phyloP scores from a whole-genome alignment of 2,329 filamentous ascomycete species.

The Escovopsis sp. region DNA sequence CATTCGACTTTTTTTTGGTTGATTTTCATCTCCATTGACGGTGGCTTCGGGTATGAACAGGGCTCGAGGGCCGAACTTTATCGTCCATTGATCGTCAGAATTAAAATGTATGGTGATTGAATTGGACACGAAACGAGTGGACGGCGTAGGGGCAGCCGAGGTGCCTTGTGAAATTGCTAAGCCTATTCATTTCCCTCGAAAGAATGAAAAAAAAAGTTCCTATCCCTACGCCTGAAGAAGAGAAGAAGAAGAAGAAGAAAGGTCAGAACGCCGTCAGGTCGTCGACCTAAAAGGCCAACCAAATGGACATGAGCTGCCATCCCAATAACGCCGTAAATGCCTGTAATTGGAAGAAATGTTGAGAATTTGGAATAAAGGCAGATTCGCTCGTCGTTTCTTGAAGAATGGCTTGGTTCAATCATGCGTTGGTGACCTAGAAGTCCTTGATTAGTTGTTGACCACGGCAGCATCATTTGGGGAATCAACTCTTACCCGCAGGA shows the following conservation, averaged over 20 bases:
- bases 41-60: constrained; percentile 2
- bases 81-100: constrained; percentile 14
- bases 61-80: constrained; percentile 2
- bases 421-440: constrained; percentile 43
- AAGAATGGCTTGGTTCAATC: constrained; percentile 21
- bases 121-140: constrained; percentile 23
- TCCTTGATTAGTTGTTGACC: constrained; percentile 7
- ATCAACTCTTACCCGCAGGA: constrained; percentile 63
- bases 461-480: not conserved
- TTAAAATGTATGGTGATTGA: constrained; percentile 13
- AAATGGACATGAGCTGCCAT: constrained; percentile 24
- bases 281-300: constrained; percentile 17
- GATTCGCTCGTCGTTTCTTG: constrained; percentile 7
- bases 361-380: constrained; percentile 7
- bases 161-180: constrained; percentile 6
- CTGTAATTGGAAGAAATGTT: constrained; percentile 12
- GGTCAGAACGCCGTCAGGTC: constrained; percentile 23
- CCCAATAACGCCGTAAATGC: constrained; percentile 30
- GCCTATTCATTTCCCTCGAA: constrained; percentile 7
- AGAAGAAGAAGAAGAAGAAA: constrained; percentile 14
- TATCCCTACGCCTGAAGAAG: constrained; percentile 22
- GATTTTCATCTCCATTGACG: constrained; percentile 1
- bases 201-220: constrained; percentile 7
- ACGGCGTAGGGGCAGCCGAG: constrained; percentile 20
- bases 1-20: no score